Conservation (phyloP, 2,329 filamentous ascomycete species). For the Ophiostoma sp. region DNA sequence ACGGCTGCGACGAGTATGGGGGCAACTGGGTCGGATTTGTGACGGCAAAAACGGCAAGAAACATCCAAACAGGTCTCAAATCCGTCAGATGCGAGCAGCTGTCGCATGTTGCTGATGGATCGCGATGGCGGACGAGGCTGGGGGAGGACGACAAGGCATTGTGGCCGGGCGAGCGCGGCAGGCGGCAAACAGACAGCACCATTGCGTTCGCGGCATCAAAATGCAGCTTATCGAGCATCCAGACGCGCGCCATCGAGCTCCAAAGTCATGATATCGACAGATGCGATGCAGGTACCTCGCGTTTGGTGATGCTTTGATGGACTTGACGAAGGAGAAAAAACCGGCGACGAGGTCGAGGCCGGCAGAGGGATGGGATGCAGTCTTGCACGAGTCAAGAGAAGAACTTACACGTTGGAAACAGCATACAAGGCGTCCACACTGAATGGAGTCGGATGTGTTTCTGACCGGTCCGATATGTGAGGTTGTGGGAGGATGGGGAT, state of each 20-base stretch:
- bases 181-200: not conserved
- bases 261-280: conserved; percentile 14
- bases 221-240: not conserved
- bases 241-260: not conserved
- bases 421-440: not conserved
- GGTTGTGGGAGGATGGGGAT: conserved; percentile 17
- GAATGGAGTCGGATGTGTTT: conserved; percentile 1
- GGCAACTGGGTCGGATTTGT: not conserved
- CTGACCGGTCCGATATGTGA: conserved; percentile 13
- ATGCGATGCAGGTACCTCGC: conserved; percentile 24
- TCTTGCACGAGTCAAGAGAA: not conserved
- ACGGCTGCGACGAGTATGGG: not conserved
- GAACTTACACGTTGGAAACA: conserved; percentile 16
- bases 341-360: not conserved
- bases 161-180: conserved; percentile 14
- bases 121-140: conserved; percentile 27
- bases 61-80: not conserved
- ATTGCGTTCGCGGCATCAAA: conserved; percentile 16
- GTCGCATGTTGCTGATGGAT: conserved; percentile 26
- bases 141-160: conserved; percentile 26
- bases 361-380: not conserved
- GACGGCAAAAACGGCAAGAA: conserved; percentile 16
- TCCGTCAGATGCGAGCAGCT: conserved; percentile 17
- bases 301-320: conserved; percentile 24
- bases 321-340: conserved; percentile 15